phyloP scores from a whole-genome alignment of 139 green algal species.

The Picochlorum costavermella region DNA sequence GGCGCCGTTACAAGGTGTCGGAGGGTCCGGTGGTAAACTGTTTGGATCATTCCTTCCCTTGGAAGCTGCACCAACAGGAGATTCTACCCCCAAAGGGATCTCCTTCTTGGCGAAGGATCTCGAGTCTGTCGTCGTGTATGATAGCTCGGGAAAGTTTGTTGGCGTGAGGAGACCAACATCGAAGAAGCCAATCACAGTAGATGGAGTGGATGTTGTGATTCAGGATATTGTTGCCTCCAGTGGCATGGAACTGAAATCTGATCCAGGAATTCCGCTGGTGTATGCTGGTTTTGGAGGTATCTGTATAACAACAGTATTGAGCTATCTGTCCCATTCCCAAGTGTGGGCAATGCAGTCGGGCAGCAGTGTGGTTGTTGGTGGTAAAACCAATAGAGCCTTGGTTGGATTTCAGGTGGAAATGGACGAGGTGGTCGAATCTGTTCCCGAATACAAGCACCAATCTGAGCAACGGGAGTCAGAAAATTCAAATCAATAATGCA shows the following conservation, averaged over 20 bases:
- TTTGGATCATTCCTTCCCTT: conserved; percentile 75
- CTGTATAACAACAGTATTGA: conserved; percentile 91
- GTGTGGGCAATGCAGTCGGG: conserved; percentile 68
- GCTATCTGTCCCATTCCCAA: conserved; percentile 91
- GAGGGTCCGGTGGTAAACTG: conserved; percentile 40
- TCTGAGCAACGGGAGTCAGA: no score
- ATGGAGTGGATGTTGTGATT: conserved; percentile 74
- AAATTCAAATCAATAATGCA: no score
- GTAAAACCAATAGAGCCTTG: conserved; percentile 74
- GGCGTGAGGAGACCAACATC: conserved; percentile 81
- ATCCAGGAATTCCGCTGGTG: conserved; percentile 90
- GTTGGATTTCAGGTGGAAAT: conserved; percentile 79
- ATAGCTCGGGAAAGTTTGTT: conserved; percentile 79
- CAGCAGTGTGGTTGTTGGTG: conserved; percentile 60
- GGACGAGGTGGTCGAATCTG: conserved; percentile 12
- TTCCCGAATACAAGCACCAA: no score
- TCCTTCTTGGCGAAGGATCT: conserved; percentile 83
- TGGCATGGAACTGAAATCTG: conserved; percentile 85
- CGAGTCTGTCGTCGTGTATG: conserved; percentile 85
- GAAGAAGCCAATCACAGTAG: conserved; percentile 75
- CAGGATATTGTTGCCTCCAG: conserved; percentile 63
- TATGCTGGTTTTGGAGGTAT: conserved; percentile 88
- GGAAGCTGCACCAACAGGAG: conserved; percentile 8
- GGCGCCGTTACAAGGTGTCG: conserved; percentile 59
- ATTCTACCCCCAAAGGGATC: conserved; percentile 38